A percentile compares a stretch with the other conserved stretches of the same genome.
phyloP scores from a whole-genome alignment of 306 rosid species.

The Echinosophora koreensis region DNA sequence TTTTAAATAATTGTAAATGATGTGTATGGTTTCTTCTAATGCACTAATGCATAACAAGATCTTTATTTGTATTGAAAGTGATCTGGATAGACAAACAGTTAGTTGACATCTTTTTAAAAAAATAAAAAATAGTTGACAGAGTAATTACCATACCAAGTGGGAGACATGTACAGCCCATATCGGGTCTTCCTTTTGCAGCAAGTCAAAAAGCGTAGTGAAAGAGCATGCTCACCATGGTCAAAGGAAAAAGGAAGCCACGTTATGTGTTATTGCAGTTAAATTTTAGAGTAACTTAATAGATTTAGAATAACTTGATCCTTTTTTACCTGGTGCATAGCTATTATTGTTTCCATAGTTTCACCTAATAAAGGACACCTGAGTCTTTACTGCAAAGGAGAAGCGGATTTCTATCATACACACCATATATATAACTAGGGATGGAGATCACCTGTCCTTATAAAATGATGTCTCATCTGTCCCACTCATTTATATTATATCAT shows the following conservation, averaged over 20 bases:
- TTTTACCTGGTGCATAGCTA: too few relatives aligned
- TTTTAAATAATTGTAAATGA: constrained; percentile 30
- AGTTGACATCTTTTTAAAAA: too few relatives aligned
- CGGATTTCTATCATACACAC: not conserved
- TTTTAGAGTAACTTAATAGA: too few relatives aligned
- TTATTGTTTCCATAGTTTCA: not conserved
- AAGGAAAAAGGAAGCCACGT: constrained; percentile 24
- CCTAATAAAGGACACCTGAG: constrained; percentile 15
- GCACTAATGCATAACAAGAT: constrained; percentile 2
- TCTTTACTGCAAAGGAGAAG: not conserved
- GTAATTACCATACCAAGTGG: constrained; percentile 51
- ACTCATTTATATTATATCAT: too few relatives aligned
- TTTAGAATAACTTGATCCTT: too few relatives aligned
- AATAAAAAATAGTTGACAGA: constrained; percentile 40
- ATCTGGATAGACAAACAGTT: constrained; percentile 35
- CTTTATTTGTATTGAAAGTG: constrained; percentile 4
- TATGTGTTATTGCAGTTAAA: not conserved
- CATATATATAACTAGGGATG: too few relatives aligned
- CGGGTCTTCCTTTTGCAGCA: constrained; percentile 55
- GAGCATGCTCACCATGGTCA: constrained; percentile 44
- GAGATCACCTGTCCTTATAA: too few relatives aligned
- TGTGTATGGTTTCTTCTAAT: constrained; percentile 3
- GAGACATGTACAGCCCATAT: constrained; percentile 61
- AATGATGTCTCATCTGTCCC: too few relatives aligned
- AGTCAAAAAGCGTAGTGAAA: constrained; percentile 54